Evolutionary conservation across 2,329 filamentous ascomycete species (phyloP).

Genomic region (Aspergillus sp.): DNA sequence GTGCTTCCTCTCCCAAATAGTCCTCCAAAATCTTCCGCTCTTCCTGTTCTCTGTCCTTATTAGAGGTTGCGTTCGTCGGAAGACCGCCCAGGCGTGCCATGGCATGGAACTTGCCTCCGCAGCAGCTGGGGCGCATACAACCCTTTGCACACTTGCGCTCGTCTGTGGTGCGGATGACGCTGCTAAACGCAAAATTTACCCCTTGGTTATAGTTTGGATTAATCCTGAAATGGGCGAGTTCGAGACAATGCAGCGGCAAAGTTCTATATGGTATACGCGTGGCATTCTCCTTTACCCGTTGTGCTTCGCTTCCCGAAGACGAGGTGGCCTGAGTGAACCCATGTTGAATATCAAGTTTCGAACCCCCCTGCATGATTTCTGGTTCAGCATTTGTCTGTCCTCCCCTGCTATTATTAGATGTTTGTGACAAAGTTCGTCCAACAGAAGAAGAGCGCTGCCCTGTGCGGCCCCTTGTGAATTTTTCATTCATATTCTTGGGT

Average conservation of each 20-base stretch:
- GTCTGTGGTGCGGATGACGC: constrained; percentile 70
- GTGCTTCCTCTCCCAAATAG: constrained; percentile 51
- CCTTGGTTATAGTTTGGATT: constrained; percentile 74
- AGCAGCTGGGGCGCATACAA: constrained; percentile 75
- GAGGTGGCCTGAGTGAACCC: not conserved
- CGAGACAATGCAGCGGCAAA: constrained; percentile 59
- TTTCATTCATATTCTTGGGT: not conserved
- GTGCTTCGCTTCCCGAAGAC: not conserved
- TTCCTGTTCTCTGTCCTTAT: constrained; percentile 25
- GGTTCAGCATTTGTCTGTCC: not conserved
- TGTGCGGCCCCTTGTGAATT: not conserved
- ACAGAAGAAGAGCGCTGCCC: not conserved
- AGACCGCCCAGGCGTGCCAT: constrained; percentile 55
- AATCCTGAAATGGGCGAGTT: constrained; percentile 75
- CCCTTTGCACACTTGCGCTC: constrained; percentile 71
- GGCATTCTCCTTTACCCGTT: constrained; percentile 16
- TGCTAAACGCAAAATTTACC: constrained; percentile 69
- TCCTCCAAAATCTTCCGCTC: constrained; percentile 50
- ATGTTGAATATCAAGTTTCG: not conserved
- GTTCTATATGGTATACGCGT: constrained; percentile 56
- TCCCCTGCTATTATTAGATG: not conserved
- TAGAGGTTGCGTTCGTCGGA: constrained; percentile 24
- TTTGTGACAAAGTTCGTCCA: not conserved
- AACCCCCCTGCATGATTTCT: not conserved
- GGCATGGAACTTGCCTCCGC: constrained; percentile 69